A percentile compares a stretch with the other conserved stretches of the same genome.
Evolutionary conservation across 1,139 yeast genomes (phyloP).

Genomic region (Blastobotrys apis): DNA sequence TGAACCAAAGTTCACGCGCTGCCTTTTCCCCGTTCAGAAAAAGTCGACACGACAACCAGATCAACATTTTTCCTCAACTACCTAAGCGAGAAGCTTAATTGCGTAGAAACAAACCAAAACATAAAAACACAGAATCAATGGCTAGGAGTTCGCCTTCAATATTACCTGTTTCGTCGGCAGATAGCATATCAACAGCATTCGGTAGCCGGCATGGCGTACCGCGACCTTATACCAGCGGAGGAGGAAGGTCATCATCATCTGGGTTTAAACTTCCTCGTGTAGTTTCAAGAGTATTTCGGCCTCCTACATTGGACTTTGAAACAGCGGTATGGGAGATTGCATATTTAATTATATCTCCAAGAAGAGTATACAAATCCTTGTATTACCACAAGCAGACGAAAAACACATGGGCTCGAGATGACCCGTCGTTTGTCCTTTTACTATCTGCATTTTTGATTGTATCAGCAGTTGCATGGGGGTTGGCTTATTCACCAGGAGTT

Average conservation of each 20-base stretch:
- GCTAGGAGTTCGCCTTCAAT: slow-evolving; percentile 11
- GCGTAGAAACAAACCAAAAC: no score
- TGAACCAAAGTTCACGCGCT: no score
- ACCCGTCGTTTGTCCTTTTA: slow-evolving; percentile 79
- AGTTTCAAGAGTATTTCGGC: slow-evolving; percentile 52
- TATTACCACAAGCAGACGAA: slow-evolving; percentile 73
- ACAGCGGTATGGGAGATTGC: slow-evolving; percentile 90
- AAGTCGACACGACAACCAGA: no score
- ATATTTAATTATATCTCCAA: slow-evolving; percentile 67
- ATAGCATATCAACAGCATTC: slow-evolving; percentile 5
- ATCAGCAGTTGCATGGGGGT: slow-evolving; percentile 88
- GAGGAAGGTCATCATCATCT: not conserved
- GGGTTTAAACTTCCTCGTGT: slow-evolving; percentile 31
- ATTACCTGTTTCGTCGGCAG: slow-evolving; percentile 10
- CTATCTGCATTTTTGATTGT: slow-evolving; percentile 59
- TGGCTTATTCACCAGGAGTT: slow-evolving; percentile 66
- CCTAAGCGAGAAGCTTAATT: no score
- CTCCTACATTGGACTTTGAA: slow-evolving; percentile 83
- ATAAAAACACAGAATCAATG: no score
- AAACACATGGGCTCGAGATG: slow-evolving; percentile 79
- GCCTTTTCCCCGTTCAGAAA: no score
- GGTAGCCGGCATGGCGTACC: slow-evolving; percentile 13
- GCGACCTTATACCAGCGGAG: not conserved
- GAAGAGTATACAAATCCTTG: slow-evolving; percentile 74
- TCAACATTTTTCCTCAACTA: no score